phyloP scores from a whole-genome alignment of 2,329 filamentous ascomycete species.

The Fusarium sororula region DNA sequence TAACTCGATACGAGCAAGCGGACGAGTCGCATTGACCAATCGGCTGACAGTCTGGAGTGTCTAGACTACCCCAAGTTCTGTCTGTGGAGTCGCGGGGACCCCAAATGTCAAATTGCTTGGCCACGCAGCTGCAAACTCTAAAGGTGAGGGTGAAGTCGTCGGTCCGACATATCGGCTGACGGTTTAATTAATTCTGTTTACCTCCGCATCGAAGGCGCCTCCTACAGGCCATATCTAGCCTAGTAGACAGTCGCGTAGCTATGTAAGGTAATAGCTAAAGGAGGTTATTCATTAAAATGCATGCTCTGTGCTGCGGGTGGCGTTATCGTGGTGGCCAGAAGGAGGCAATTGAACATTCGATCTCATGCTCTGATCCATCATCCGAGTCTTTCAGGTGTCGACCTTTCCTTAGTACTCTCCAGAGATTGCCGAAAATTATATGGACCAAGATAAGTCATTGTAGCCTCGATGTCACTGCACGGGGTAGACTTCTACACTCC shows the following conservation, averaged over 20 bases:
- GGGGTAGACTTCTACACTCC: not conserved
- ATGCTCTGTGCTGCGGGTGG: not conserved
- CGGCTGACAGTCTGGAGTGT: not conserved
- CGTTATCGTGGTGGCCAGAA: not conserved
- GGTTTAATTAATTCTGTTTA: not conserved
- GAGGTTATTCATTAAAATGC: not conserved
- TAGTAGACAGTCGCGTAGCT: too few relatives aligned
- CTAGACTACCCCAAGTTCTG: not conserved
- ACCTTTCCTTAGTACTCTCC: not conserved
- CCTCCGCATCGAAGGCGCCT: not conserved
- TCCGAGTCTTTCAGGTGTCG: rapidly evolving
- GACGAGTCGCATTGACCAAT: not conserved
- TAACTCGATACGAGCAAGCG: not conserved
- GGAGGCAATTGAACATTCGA: not conserved
- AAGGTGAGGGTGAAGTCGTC: not conserved
- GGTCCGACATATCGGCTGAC: not conserved
- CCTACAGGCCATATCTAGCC: not conserved
- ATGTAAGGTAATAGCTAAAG: too few relatives aligned
- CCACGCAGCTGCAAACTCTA: not conserved
- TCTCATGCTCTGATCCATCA: not conserved
- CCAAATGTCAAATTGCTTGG: not conserved
- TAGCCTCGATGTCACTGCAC: rapidly evolving
- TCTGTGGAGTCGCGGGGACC: not conserved
- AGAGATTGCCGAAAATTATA: rapidly evolving
- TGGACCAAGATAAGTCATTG: rapidly evolving